Percentiles rank a stretch among this genome's conserved stretches.
Conservation (phyloP, 257 asterid species). For the Echium plantagineum region DNA sequence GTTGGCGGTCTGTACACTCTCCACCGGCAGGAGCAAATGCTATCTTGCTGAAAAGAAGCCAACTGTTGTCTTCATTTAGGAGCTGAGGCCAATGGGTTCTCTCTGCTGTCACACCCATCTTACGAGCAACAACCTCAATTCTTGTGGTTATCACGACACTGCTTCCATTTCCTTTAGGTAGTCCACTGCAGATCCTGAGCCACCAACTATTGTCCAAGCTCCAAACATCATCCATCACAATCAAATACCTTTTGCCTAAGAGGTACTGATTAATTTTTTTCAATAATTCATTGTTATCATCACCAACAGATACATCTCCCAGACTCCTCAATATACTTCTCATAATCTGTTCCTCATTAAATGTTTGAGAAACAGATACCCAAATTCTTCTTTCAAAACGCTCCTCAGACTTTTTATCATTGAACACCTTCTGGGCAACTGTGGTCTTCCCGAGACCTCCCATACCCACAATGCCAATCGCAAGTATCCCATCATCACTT, state of each 20-base stretch:
- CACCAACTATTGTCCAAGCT: slow-evolving; percentile 20
- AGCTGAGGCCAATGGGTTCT: slow-evolving; percentile 25
- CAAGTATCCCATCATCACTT: slow-evolving; percentile 16
- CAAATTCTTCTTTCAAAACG: slow-evolving; percentile 25
- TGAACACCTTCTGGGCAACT: slow-evolving; percentile 21
- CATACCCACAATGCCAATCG: slow-evolving; percentile 29
- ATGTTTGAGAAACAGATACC: slow-evolving; percentile 29
- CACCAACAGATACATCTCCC: slow-evolving; percentile 26
- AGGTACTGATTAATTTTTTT: slow-evolving; percentile 25
- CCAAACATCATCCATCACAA: slow-evolving; percentile 30
- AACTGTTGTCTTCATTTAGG: slow-evolving; percentile 20
- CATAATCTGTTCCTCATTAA: slow-evolving; percentile 26
- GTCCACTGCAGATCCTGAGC: slow-evolving; percentile 14
- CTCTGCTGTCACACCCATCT: slow-evolving; percentile 22
- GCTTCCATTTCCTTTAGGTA: slow-evolving; percentile 27
- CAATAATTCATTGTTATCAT: slow-evolving; percentile 21
- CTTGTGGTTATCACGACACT: slow-evolving; percentile 25
- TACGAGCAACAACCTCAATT: slow-evolving; percentile 20
- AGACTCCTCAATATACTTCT: slow-evolving; percentile 27
- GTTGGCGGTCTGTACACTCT: slow-evolving; percentile 9
- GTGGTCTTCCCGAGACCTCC: slow-evolving; percentile 30
- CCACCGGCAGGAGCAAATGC: slow-evolving; percentile 28
- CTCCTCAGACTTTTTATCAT: slow-evolving; percentile 15
- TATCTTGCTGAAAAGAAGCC: slow-evolving; percentile 23
- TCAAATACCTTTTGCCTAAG: slow-evolving; percentile 21